Conservation (phyloP, 2,329 filamentous ascomycete species). For the Claviceps humidiphila region DNA sequence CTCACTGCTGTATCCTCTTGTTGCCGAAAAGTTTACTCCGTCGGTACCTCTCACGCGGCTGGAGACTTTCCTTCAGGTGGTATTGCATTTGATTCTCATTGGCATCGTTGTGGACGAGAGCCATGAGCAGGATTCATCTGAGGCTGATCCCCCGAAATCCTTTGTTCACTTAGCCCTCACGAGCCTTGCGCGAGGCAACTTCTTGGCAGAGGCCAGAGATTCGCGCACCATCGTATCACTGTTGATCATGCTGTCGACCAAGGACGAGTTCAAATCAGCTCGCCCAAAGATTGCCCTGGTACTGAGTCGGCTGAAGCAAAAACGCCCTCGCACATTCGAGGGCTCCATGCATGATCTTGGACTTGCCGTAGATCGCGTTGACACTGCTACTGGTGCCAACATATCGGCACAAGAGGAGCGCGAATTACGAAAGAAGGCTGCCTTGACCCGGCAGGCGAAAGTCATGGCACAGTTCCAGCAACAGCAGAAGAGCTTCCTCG, state of each 20-base stretch:
- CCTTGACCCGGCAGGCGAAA: slow-evolving; percentile 74
- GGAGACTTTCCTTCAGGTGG: slow-evolving; percentile 83
- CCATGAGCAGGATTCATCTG: slow-evolving; percentile 36
- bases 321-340: slow-evolving; percentile 60
- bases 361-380: slow-evolving; percentile 63
- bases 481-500: slow-evolving; percentile 89
- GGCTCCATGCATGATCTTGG: slow-evolving; percentile 49
- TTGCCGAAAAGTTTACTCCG: slow-evolving; percentile 54
- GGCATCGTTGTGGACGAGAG: slow-evolving; percentile 72
- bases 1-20: slow-evolving; percentile 67
- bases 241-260: slow-evolving; percentile 47
- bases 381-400: slow-evolving; percentile 67
- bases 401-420: slow-evolving; percentile 57
- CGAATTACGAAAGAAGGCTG: slow-evolving; percentile 80
- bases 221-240: slow-evolving; percentile 51
- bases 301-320: slow-evolving; percentile 73
- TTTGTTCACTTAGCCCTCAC: slow-evolving; percentile 62
- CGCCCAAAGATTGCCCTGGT: slow-evolving; percentile 76
- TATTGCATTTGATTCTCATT: slow-evolving; percentile 75
- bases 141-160: slow-evolving; percentile 40
- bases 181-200: slow-evolving; percentile 47
- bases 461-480: slow-evolving; percentile 98
- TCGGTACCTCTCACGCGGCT: slow-evolving; percentile 69
- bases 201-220: slow-evolving; percentile 40
- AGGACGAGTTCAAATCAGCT: slow-evolving; percentile 67